phyloP scores from a whole-genome alignment of 192 early-diverging fungal species.

The Chytriomyces confervae region DNA sequence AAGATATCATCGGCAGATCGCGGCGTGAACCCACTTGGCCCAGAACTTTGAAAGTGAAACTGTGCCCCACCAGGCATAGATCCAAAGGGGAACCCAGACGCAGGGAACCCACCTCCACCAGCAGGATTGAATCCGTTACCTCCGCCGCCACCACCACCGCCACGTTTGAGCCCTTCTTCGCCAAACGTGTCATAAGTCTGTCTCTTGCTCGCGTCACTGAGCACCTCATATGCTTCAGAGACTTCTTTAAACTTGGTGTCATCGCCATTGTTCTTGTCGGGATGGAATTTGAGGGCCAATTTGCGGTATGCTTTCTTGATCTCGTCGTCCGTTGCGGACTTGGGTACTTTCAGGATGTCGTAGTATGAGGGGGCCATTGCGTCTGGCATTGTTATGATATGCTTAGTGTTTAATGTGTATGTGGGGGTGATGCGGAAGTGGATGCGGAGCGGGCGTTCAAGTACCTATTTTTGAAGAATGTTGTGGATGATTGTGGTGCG shows the following conservation, averaged over 20 bases:
- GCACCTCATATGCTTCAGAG: slow-evolving; percentile 64
- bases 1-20: slow-evolving; percentile 90
- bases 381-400: no score
- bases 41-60: slow-evolving; percentile 23
- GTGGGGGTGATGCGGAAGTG: no score
- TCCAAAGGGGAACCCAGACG: slow-evolving; percentile 67
- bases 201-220: slow-evolving; percentile 60
- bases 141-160: slow-evolving; percentile 50
- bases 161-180: slow-evolving; percentile 62
- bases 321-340: slow-evolving; percentile 67
- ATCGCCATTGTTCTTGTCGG: slow-evolving; percentile 75
- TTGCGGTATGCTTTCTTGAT: slow-evolving; percentile 72
- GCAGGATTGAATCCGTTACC: slow-evolving; percentile 58
- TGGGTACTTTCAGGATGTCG: slow-evolving; percentile 67
- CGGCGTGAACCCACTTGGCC: slow-evolving; percentile 75
- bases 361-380: slow-evolving; percentile 56
- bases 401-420: no score
- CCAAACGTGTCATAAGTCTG: slow-evolving; percentile 63
- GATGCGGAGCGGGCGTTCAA: neutral
- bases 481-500: neutral
- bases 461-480: slow-evolving; percentile 4
- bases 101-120: slow-evolving; percentile 42
- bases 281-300: slow-evolving; percentile 82
- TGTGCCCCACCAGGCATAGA: slow-evolving; percentile 40
- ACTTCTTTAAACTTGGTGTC: slow-evolving; percentile 80